phyloP scores from a whole-genome alignment of 2,329 filamentous ascomycete species.

The Didymosphaeria variabile region DNA sequence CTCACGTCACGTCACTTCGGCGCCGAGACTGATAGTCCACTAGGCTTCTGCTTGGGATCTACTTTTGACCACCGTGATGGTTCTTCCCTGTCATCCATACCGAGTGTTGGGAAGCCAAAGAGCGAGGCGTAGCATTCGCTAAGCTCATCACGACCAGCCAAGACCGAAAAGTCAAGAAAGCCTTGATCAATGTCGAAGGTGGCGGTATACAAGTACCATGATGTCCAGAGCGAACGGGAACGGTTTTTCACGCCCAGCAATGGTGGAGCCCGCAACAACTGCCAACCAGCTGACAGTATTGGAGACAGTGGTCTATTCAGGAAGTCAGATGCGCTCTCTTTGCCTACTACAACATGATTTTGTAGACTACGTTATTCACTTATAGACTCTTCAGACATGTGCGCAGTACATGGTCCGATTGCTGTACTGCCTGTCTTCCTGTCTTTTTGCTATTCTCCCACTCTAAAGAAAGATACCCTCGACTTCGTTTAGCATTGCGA shows the following conservation, averaged over 20 bases:
- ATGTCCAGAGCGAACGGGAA: constrained; percentile 32
- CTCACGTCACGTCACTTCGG: constrained; percentile 6
- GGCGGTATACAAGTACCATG: constrained; percentile 37
- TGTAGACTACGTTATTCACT: neutral
- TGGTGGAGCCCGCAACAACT: neutral
- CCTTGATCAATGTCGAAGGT: constrained; percentile 5
- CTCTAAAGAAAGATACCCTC: neutral
- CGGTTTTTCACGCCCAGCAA: constrained; percentile 28
- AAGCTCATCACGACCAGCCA: constrained; percentile 10
- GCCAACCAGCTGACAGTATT: neutral
- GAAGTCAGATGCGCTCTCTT: neutral
- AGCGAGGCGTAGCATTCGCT: constrained; percentile 5
- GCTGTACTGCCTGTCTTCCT: too few relatives aligned
- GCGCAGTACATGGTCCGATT: too few relatives aligned
- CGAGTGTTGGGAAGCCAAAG: constrained; percentile 2
- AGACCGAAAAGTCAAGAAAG: neutral
- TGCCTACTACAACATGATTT: neutral
- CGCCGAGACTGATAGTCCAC: constrained; percentile 13
- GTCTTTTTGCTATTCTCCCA: neutral
- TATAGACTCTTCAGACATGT: neutral
- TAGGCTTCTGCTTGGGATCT: neutral
- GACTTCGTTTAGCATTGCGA: neutral
- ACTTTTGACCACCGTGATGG: constrained; percentile 2
- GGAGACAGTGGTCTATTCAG: neutral
- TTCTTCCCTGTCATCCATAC: neutral